Evolutionary conservation across 768 basidiomycete species (phyloP).

Genomic region (Artomyces pyxidatus): DNA sequence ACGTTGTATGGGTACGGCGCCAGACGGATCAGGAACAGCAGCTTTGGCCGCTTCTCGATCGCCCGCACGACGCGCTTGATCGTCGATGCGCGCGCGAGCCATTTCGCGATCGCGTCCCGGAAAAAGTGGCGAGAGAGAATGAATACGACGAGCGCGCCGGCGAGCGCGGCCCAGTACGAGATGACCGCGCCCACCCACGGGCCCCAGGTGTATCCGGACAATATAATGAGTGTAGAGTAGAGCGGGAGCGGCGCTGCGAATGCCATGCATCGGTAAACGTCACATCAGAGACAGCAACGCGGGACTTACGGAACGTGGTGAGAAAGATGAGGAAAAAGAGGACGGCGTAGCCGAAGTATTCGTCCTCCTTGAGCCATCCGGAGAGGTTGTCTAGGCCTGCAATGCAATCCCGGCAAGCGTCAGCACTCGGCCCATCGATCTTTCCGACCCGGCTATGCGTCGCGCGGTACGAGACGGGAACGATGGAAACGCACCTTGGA

Average conservation of each 20-base stretch:
- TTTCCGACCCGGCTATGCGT: too few relatives aligned
- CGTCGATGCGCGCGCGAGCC: conserved; percentile 61
- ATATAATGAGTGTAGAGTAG: conserved; percentile 87
- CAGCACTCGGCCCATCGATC: conserved; percentile 5
- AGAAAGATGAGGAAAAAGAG: conserved; percentile 79
- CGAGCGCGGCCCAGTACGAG: conserved; percentile 80
- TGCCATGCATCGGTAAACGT: conserved; percentile 5
- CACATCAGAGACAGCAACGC: conserved; percentile 4
- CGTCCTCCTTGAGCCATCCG: conserved; percentile 65
- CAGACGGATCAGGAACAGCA: conserved; percentile 86
- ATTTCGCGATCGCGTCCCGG: conserved; percentile 60
- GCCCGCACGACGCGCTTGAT: conserved; percentile 79
- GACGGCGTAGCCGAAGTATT: conserved; percentile 65
- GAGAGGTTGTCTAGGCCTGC: conserved; percentile 79
- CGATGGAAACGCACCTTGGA: conserved; percentile 69
- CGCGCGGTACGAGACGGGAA: too few relatives aligned
- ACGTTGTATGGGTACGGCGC: conserved; percentile 94
- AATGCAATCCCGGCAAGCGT: conserved; percentile 9
- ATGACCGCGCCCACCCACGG: conserved; percentile 77
- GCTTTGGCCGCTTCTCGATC: conserved; percentile 78
- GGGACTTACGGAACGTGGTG: conserved; percentile 74
- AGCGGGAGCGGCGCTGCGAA: conserved; percentile 75
- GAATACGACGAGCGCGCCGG: conserved; percentile 82
- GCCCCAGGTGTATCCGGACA: conserved; percentile 89
- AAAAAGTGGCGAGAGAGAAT: conserved; percentile 66